A percentile compares a stretch with the other conserved stretches of the same genome.
These are phyloP conservation scores for Yarrowia bubula DNA, from an alignment of 805 yeast species.

Conservation along the genomic window DNA sequence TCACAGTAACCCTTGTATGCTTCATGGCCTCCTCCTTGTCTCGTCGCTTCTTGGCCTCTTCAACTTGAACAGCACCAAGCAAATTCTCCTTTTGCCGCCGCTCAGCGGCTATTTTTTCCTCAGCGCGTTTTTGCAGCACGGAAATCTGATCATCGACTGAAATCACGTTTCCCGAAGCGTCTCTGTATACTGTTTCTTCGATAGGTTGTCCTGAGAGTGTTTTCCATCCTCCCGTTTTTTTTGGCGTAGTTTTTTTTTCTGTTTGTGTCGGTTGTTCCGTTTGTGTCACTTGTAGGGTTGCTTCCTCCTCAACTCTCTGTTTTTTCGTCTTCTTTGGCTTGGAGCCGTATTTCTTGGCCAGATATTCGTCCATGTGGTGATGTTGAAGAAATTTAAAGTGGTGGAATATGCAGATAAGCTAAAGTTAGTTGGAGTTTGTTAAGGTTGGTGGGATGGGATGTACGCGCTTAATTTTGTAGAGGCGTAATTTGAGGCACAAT, in stretches of 20 bases:
- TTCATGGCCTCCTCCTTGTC: constrained; percentile 10
- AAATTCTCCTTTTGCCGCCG: constrained; percentile 1
- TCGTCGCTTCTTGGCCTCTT: background rate
- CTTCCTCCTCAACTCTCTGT: background rate
- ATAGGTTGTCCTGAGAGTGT: constrained; percentile 1
- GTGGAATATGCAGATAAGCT: too few species aligned
- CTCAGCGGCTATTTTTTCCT: constrained; percentile 1
- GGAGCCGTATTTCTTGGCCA: constrained; percentile 20
- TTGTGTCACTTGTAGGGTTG: background rate
- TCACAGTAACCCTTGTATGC: background rate
- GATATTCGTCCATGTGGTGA: constrained; percentile 16
- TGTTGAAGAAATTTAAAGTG: background rate
- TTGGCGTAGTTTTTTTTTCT: too few species aligned
- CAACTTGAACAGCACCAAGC: constrained; percentile 3
- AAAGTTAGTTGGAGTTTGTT: too few species aligned
- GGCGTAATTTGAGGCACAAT: too few species aligned
- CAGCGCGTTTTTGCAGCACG: background rate
- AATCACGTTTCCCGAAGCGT: constrained; percentile 9
- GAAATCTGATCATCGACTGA: constrained; percentile 10
- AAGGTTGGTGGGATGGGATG: too few species aligned
- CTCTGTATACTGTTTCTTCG: constrained; percentile 16
- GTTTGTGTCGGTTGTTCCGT: background rate
- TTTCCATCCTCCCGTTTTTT: constrained; percentile 7
- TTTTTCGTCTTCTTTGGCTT: constrained; percentile 22
- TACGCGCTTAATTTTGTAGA: too few species aligned